phyloP scores from a whole-genome alignment of 495 filamentous ascomycete species.

The Cairneyella variabilis region DNA sequence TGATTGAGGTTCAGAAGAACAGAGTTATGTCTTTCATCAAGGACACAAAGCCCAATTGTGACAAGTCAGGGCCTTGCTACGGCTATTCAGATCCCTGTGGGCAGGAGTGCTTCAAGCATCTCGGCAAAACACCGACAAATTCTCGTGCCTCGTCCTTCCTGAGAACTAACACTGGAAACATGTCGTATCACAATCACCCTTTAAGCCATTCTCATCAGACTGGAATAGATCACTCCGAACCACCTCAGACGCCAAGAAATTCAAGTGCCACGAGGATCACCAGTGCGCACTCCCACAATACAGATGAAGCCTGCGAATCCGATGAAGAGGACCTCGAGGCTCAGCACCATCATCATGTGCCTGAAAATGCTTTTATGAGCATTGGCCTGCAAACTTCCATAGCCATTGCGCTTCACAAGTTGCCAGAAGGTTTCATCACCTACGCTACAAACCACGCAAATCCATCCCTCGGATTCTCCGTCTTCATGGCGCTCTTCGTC shows the following conservation, averaged over 20 bases:
- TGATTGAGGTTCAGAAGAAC: slow-evolving; percentile 36
- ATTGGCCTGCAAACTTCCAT: slow-evolving; percentile 91
- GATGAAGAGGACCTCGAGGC: slow-evolving; percentile 33
- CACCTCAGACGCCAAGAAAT: neutral
- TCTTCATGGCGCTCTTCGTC: slow-evolving; percentile 94
- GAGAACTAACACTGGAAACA: slow-evolving; percentile 2
- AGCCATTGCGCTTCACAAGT: slow-evolving; percentile 93
- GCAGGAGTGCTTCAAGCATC: slow-evolving; percentile 61
- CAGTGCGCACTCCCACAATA: neutral
- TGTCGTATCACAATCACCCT: slow-evolving; percentile 21
- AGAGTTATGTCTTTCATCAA: slow-evolving; percentile 62
- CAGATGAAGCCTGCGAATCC: slow-evolving; percentile 2
- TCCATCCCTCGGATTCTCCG: slow-evolving; percentile 77
- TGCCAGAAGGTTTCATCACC: slow-evolving; percentile 97
- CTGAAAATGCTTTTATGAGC: slow-evolving; percentile 86
- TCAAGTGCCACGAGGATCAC: neutral
- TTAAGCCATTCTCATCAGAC: neutral
- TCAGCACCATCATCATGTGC: slow-evolving; percentile 93
- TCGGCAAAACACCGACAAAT: slow-evolving; percentile 3
- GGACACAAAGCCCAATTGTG: slow-evolving; percentile 65
- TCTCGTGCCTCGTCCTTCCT: slow-evolving; percentile 11
- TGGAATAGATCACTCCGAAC: slow-evolving; percentile 1
- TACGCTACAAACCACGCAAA: slow-evolving; percentile 97
- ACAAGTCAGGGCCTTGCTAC: slow-evolving; percentile 72
- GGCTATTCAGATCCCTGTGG: slow-evolving; percentile 85